Base-by-base conservation (phyloP, 345 rosid genomes). In the Fremontodendron californicum region DNA sequence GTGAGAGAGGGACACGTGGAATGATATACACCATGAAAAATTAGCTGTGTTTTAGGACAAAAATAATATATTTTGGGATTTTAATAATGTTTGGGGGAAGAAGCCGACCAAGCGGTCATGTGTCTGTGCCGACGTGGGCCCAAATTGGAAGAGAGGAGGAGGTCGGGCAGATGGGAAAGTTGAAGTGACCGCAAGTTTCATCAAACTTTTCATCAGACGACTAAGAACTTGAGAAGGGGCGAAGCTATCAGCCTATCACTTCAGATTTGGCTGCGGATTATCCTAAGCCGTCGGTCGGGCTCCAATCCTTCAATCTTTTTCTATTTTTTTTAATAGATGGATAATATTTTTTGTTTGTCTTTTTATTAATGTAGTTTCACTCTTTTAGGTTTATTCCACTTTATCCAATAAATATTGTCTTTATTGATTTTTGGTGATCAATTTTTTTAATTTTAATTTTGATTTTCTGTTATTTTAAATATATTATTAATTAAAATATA, bases 121-220 rank as follows among this genome's bases (percentile, higher is more conserved):
- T 79, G 89, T 81, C 89, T 80, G 79, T 86, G 86, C 87, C 85
- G 84, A 86, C 87, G 81, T 77, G 81, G 87, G 83, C 63, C 85
- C 86, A 65, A 3, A 45, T 10, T 0, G 21, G n/a, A n/a, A n/a
- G n/a, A n/a, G n/a, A n/a, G 10, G 13, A 12, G 48, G 25, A 10
- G 2, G 6, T 6, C 6, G 1, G 48, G 48, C 2, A 4, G 48
- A 9, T 51, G 21, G 69, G 2, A 35, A 35, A 39, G 62, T 12
- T n/a, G 23, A n/a, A 75, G 8, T 33, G 55, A 62, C 69, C 27
- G 19, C 1, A 43, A 18, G 40, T 61, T 49, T 37, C 12, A 71
- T 70, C 4, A 49, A 61, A 43, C 49, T 6, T 46, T 69, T 48
- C 57, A 21, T 37, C 35, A 7, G 54, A 39, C 29, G 18, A 40